Evolutionary conservation across 1,139 yeast species (phyloP).

Genomic region (Saccharomyces hybrid): DNA sequence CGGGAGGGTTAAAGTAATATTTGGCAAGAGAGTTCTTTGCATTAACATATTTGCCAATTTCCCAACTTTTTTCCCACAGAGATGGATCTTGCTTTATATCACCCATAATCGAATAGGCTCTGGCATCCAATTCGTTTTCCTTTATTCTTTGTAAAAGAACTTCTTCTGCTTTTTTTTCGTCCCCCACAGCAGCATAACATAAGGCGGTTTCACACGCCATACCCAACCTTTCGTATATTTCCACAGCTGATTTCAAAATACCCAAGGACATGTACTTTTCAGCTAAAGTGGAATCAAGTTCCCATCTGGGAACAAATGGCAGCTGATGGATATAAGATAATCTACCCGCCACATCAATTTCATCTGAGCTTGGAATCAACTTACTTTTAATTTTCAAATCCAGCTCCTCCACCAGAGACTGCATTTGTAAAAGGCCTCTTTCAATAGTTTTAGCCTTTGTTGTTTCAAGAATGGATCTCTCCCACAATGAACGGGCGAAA

Average conservation of each 20-base stretch:
- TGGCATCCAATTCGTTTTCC: slow-evolving; percentile 62
- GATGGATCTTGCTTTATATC: slow-evolving; percentile 72
- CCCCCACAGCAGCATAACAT: slow-evolving; percentile 82
- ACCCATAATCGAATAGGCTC: slow-evolving; percentile 80
- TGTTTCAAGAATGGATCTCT: slow-evolving; percentile 77
- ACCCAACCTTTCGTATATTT: slow-evolving; percentile 73
- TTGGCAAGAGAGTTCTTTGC: slow-evolving; percentile 81
- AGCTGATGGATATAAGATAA: slow-evolving; percentile 64
- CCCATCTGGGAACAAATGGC: slow-evolving; percentile 79
- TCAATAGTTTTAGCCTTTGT: slow-evolving; percentile 79
- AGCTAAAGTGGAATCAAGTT: slow-evolving; percentile 74
- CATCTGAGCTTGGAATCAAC: slow-evolving; percentile 47
- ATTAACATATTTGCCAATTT: slow-evolving; percentile 67
- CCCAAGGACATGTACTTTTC: slow-evolving; percentile 86
- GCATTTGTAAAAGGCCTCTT: slow-evolving; percentile 89
- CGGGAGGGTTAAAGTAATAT: slow-evolving; percentile 63
- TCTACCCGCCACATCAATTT: slow-evolving; percentile 36
- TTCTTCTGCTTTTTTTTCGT: slow-evolving; percentile 57
- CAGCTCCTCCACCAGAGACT: slow-evolving; percentile 81
- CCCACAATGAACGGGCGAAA: slow-evolving; percentile 82
- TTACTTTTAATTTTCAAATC: slow-evolving; percentile 61
- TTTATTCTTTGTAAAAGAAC: slow-evolving; percentile 51
- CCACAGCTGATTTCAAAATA: slow-evolving; percentile 77
- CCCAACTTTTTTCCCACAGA: slow-evolving; percentile 85
- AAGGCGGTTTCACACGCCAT: slow-evolving; percentile 80